Evolutionary conservation across 257 asterid species (phyloP).

Genomic region (Scutellaria baicalensis): DNA sequence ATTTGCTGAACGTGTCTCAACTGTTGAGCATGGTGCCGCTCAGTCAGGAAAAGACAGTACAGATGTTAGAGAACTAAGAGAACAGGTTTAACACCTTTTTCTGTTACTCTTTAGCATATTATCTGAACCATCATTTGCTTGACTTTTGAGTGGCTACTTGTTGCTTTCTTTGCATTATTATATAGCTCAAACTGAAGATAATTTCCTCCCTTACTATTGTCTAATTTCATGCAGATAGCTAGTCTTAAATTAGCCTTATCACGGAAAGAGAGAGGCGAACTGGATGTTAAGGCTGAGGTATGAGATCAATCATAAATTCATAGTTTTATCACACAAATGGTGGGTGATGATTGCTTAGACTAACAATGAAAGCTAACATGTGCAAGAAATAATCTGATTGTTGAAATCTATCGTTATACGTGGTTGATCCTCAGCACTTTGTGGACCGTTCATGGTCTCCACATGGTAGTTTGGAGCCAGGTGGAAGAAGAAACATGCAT

Average conservation of each 20-base stretch:
- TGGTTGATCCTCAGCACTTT: conserved; percentile 39
- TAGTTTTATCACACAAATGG: background rate
- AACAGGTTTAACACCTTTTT: conserved; percentile 42
- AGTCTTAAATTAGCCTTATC: conserved; percentile 65
- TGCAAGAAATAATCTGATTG: background rate
- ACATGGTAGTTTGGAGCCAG: conserved; percentile 21
- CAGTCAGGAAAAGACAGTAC: conserved; percentile 59
- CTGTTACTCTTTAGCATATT: no score
- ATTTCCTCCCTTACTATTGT: background rate
- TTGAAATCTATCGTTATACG: background rate
- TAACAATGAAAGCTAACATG: background rate
- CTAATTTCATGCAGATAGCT: conserved; percentile 41
- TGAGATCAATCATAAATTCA: background rate
- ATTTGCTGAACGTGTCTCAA: conserved; percentile 88
- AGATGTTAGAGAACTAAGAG: conserved; percentile 73
- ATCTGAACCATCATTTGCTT: background rate
- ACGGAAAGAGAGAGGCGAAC: conserved; percentile 57
- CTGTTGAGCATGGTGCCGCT: conserved; percentile 79
- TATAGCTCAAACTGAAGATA: background rate
- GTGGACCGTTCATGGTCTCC: conserved; percentile 36
- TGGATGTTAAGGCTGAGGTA: conserved; percentile 24
- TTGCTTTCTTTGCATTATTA: background rate
- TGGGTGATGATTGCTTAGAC: background rate
- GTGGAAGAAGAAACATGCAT: conserved; percentile 34
- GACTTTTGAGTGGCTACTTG: background rate